Evolutionary conservation across 2,329 filamentous ascomycete species (phyloP).

Genomic region (Colletotrichum sp.): DNA sequence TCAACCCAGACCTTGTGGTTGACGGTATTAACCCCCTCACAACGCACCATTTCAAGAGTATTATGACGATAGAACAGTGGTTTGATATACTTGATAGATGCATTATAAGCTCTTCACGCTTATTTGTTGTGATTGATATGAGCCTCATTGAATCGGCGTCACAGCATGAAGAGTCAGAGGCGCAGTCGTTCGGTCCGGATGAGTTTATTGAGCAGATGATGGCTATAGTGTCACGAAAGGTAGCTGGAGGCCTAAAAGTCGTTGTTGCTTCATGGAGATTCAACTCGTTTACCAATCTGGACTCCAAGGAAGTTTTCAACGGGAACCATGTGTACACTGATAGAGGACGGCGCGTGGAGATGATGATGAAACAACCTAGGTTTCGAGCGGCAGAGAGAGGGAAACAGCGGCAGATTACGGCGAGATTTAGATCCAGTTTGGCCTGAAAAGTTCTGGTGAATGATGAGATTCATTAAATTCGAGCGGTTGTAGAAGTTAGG

Average conservation of each 20-base stretch:
- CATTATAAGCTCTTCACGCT: accelerated
- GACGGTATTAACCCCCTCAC: background rate
- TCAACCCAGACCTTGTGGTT: background rate
- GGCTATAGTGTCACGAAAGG: background rate
- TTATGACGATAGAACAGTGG: background rate
- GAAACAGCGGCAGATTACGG: background rate
- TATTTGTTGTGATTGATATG: background rate
- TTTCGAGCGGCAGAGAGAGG: background rate
- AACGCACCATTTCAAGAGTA: background rate
- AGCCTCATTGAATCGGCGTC: background rate
- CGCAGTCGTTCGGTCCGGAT: accelerated
- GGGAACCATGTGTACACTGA: accelerated
- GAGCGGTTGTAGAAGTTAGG: too few species aligned
- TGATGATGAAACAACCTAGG: background rate
- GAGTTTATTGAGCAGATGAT: background rate
- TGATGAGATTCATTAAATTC: too few species aligned
- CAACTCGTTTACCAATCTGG: accelerated
- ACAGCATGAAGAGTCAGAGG: background rate
- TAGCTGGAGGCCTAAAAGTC: accelerated
- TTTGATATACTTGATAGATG: background rate
- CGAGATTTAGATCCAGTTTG: background rate
- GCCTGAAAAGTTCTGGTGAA: too few species aligned
- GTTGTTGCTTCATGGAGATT: background rate
- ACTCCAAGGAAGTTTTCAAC: accelerated
- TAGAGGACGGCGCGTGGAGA: background rate